Evolutionary conservation across 306 rosid species (phyloP).

Genomic region (Vigna angularis): DNA sequence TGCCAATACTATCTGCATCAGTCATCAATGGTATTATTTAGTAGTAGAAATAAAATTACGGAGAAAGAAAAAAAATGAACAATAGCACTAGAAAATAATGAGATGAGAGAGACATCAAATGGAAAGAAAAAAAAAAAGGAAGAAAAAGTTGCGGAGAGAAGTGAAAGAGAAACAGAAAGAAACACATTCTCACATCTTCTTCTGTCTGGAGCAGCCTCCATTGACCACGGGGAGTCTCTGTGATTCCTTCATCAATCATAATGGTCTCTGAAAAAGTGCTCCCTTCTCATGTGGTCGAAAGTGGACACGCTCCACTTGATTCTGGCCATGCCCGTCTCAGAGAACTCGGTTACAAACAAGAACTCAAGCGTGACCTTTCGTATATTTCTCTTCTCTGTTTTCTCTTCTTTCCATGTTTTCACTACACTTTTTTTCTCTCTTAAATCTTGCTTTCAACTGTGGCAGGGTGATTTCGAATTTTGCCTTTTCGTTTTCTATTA

Average conservation of each 20-base stretch:
- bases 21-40: too few relatives aligned
- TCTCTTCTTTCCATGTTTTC: not conserved
- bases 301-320: constrained; percentile 55
- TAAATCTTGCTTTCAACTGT: not conserved
- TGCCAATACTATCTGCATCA: too few relatives aligned
- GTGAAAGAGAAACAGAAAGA: not conserved
- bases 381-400: constrained; percentile 37
- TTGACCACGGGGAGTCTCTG: not conserved
- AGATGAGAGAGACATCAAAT: not conserved
- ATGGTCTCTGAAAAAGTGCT: constrained; percentile 39
- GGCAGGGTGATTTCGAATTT: constrained; percentile 88
- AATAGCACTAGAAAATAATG: too few relatives aligned
- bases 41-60: too few relatives aligned
- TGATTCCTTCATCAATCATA: not conserved
- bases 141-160: not conserved
- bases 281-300: constrained; percentile 37
- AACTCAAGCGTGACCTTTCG: constrained; percentile 99
- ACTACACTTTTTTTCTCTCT: not conserved
- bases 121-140: not conserved
- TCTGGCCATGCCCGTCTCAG: constrained; percentile 90
- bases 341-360: constrained; percentile 97
- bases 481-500: constrained; percentile 91
- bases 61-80: too few relatives aligned
- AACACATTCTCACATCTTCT: not conserved
- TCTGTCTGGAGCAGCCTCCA: not conserved